Conservation (phyloP, 768 basidiomycete genomes). For the Trametes coccinea region DNA sequence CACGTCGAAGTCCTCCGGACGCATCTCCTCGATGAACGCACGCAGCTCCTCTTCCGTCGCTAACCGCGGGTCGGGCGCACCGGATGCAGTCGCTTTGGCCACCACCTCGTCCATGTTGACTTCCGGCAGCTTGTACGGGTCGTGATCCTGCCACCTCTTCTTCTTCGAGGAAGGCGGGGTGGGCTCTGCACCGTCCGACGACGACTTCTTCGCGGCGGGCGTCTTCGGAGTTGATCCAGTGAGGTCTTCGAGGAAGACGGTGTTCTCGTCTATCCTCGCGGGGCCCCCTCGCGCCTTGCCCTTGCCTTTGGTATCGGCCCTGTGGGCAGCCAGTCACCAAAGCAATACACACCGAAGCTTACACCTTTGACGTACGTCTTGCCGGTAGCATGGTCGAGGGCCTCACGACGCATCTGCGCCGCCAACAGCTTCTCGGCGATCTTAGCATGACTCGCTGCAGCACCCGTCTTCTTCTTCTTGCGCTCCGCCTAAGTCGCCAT, state of each 20-base stretch:
- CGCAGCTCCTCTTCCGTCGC: slow-evolving; percentile 96
- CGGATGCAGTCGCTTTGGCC: slow-evolving; percentile 58
- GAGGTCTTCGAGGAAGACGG: slow-evolving; percentile 89
- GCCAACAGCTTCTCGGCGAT: slow-evolving; percentile 91
- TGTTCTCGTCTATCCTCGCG: slow-evolving; percentile 63
- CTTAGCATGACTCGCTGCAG: slow-evolving; percentile 80
- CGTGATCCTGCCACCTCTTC: slow-evolving; percentile 74
- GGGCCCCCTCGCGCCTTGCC: slow-evolving; percentile 40
- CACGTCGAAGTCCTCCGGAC: slow-evolving; percentile 93
- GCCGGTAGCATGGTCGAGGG: slow-evolving; percentile 61
- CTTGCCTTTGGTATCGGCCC: slow-evolving; percentile 40
- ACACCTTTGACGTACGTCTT: slow-evolving; percentile 40
- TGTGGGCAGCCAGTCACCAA: not conserved
- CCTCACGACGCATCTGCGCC: slow-evolving; percentile 89
- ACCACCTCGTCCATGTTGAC: slow-evolving; percentile 68
- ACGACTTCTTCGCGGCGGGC: slow-evolving; percentile 36
- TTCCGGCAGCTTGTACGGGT: slow-evolving; percentile 92
- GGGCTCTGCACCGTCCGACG: slow-evolving; percentile 22
- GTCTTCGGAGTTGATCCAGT: slow-evolving; percentile 55
- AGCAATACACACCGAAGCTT: not conserved
- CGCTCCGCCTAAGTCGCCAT: slow-evolving; percentile 64
- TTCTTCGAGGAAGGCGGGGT: slow-evolving; percentile 54
- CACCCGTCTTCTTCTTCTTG: slow-evolving; percentile 89
- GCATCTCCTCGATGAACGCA: slow-evolving; percentile 93
- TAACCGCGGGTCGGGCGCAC: slow-evolving; percentile 82